phyloP scores from a whole-genome alignment of 2,329 filamentous ascomycete species.

The Fusarium gaditjirri region DNA sequence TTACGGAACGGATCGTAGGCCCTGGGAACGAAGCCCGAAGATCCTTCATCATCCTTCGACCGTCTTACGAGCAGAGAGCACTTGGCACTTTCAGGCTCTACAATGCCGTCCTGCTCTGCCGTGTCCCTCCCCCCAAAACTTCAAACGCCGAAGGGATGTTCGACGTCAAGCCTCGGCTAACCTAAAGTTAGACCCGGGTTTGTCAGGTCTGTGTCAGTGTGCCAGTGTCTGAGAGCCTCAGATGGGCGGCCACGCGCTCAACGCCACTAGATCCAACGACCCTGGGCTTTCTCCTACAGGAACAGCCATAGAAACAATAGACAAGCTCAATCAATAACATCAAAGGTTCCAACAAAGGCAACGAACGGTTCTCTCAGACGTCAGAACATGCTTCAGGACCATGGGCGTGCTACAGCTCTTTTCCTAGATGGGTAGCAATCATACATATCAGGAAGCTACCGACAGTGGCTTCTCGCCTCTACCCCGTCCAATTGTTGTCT shows the following conservation, averaged over 20 bases:
- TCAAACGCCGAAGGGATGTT: neutral
- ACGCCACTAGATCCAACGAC: conserved; percentile 28
- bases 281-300: conserved; percentile 7
- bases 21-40: conserved; percentile 23
- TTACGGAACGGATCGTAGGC: conserved; percentile 28
- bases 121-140: neutral
- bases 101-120: conserved; percentile 16
- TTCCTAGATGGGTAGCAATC: conserved; percentile 27
- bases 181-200: neutral
- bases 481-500: conserved; percentile 12
- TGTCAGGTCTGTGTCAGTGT: neutral
- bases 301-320: conserved; percentile 2
- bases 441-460: conserved; percentile 20
- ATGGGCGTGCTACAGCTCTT: conserved; percentile 26
- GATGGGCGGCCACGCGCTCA: conserved; percentile 26
- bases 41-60: conserved; percentile 18
- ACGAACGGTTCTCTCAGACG: conserved; percentile 2
- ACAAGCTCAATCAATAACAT: conserved; percentile 23
- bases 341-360: conserved; percentile 15
- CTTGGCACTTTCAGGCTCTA: neutral
- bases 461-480: neutral
- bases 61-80: neutral
- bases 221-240: conserved; percentile 18
- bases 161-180: conserved; percentile 23
- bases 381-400: conserved; percentile 4